These are phyloP conservation scores for Geosmithia morbida DNA, from an alignment of 2,329 filamentous ascomycete genomes.

Conservation along the genomic window DNA sequence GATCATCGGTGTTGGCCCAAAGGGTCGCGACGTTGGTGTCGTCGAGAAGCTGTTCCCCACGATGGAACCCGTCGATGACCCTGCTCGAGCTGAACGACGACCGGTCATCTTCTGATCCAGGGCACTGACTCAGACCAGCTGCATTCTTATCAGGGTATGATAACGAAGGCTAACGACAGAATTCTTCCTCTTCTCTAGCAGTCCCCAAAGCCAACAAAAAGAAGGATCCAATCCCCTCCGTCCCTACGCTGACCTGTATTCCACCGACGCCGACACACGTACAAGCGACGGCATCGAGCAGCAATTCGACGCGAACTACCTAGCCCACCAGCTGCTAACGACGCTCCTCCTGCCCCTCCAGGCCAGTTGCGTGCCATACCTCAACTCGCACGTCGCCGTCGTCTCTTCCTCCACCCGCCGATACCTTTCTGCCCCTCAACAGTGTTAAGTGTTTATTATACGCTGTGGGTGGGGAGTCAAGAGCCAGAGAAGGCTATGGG, in stretches of 20 bases:
- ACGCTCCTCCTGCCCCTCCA: conserved; percentile 27
- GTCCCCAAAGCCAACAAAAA: neutral
- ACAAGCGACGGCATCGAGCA: conserved; percentile 24
- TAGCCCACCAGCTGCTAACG: conserved; percentile 30
- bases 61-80: neutral
- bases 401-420: conserved; percentile 7
- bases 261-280: conserved; percentile 2
- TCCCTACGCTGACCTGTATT: neutral
- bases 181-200: too few relatives aligned
- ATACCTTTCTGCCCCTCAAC: neutral
- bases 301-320: conserved; percentile 28
- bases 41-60: neutral
- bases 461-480: conserved; percentile 17
- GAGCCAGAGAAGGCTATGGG: conserved; percentile 24
- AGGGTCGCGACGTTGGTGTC: neutral
- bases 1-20: neutral
- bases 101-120: neutral
- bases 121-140: too few relatives aligned
- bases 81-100: neutral
- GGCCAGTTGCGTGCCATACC: conserved; percentile 11
- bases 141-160: too few relatives aligned
- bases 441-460: conserved; percentile 7
- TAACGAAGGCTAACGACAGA: too few relatives aligned
- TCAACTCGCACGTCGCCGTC: conserved; percentile 20
- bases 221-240: neutral